These are phyloP conservation scores for Candida sanyaensis DNA, from an alignment of 1,139 yeast species.

Conservation along the genomic window DNA sequence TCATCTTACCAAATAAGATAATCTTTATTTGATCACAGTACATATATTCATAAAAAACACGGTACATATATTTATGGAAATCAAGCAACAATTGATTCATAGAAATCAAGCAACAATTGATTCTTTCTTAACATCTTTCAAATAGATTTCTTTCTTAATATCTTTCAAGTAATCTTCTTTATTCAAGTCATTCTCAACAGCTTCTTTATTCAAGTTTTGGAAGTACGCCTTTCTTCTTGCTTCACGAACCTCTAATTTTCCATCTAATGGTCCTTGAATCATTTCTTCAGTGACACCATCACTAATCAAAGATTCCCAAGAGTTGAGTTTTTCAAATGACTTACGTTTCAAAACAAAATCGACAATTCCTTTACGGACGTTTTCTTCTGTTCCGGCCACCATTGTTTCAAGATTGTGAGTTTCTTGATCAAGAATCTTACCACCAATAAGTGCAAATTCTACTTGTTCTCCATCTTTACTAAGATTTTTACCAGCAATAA, in stretches of 20 bases:
- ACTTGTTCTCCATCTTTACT: slow-evolving; percentile 27
- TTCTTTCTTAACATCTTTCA: not conserved
- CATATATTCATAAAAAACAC: slow-evolving; percentile 20
- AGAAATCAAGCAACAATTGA: not conserved
- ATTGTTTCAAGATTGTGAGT: slow-evolving; percentile 90
- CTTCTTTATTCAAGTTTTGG: slow-evolving; percentile 7
- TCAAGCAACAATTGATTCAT: too few relatives aligned
- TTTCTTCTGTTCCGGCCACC: slow-evolving; percentile 66
- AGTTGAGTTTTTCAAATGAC: slow-evolving; percentile 71
- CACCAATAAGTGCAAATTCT: slow-evolving; percentile 73
- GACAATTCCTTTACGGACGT: slow-evolving; percentile 64
- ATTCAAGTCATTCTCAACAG: too few relatives aligned
- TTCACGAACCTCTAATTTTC: slow-evolving; percentile 35
- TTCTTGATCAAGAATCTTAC: slow-evolving; percentile 73
- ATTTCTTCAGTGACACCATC: slow-evolving; percentile 54
- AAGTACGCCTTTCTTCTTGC: slow-evolving; percentile 28
- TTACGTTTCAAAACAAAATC: slow-evolving; percentile 70
- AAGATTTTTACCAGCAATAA: slow-evolving; percentile 52
- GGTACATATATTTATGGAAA: too few relatives aligned
- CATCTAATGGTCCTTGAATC: slow-evolving; percentile 42
- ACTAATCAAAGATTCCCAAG: slow-evolving; percentile 71
- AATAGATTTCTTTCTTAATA: not conserved
- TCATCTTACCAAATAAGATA: too few relatives aligned
- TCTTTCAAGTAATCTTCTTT: too few relatives aligned
- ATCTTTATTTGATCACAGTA: too few relatives aligned